These are phyloP conservation scores for Flaveria linearis DNA, from an alignment of 129 eudicot genomes.

Conservation along the genomic window DNA sequence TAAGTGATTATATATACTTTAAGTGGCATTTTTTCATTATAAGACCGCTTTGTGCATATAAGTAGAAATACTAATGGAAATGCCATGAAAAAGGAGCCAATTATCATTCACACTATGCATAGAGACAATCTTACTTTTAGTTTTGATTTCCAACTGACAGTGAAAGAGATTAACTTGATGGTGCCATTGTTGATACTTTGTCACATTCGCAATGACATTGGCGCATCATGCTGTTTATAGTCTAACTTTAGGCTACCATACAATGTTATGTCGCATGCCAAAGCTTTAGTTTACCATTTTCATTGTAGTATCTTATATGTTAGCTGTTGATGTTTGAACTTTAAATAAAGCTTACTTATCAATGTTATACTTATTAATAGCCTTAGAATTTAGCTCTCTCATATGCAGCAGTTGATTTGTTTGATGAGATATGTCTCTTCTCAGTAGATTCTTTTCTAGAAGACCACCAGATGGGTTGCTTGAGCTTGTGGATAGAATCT, in stretches of 20 bases:
- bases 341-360: constrained; percentile 15
- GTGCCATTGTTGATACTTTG: not conserved
- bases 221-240: not conserved
- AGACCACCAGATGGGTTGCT: constrained; percentile 98
- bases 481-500: constrained; percentile 89
- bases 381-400: constrained; percentile 38
- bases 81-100: not conserved
- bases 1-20: not conserved
- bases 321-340: constrained; percentile 15
- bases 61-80: constrained; percentile 6
- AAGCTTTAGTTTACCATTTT: not conserved
- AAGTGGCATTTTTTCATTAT: not conserved
- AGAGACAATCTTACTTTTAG: not conserved
- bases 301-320: constrained; percentile 8
- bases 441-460: constrained; percentile 87
- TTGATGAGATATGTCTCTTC: constrained; percentile 59
- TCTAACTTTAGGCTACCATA: not conserved
- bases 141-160: not conserved
- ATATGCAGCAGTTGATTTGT: constrained; percentile 18
- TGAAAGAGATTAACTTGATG: constrained; percentile 1
- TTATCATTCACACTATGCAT: not conserved
- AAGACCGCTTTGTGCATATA: not conserved
- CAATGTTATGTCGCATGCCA: not conserved
- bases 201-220: constrained; percentile 10
- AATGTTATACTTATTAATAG: not conserved